These are phyloP conservation scores for Podospora bellae-mahoneyi DNA, from an alignment of 495 filamentous ascomycete genomes.

Conservation along the genomic window DNA sequence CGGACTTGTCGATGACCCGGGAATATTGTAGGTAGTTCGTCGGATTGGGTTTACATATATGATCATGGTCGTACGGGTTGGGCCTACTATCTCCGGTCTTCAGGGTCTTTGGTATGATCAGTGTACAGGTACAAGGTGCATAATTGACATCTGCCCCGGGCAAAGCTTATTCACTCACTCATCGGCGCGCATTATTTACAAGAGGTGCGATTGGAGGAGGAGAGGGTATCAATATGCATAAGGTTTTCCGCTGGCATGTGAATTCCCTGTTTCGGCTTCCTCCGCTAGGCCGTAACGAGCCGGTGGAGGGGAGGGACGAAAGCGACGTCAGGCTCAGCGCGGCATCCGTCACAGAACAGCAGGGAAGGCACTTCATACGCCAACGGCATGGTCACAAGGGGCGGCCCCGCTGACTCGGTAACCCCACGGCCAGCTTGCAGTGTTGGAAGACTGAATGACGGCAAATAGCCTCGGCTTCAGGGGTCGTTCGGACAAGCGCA, in stretches of 20 bases:
- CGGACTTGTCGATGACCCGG: too few species aligned
- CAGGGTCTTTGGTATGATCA: too few species aligned
- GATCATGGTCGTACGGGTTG: too few species aligned
- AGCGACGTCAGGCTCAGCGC: slow-evolving; percentile 12
- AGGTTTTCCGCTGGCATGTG: slow-evolving; percentile 25
- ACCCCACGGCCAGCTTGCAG: slow-evolving; percentile 12
- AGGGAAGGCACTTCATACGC: not conserved
- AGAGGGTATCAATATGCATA: not conserved
- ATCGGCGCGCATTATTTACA: not conserved
- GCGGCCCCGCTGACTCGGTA: slow-evolving; percentile 22
- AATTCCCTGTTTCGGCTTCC: slow-evolving; percentile 17
- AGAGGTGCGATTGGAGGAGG: not conserved
- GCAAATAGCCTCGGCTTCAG: slow-evolving; percentile 36
- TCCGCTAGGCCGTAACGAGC: slow-evolving; percentile 27
- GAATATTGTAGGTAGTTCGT: too few species aligned
- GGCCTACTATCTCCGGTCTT: not conserved
- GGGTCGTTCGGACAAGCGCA: slow-evolving; percentile 29
- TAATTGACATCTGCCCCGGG: not conserved
- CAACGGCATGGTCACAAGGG: slow-evolving; percentile 2
- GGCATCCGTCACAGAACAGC: not conserved
- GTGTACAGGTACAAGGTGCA: not conserved
- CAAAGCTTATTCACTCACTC: not conserved
- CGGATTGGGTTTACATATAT: too few species aligned
- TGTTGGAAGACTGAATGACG: slow-evolving; percentile 23
- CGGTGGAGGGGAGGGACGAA: not conserved